These are phyloP conservation scores for Trichosporon ovoides DNA, from an alignment of 1,284 basidiomycete genomes.

Conservation along the genomic window DNA sequence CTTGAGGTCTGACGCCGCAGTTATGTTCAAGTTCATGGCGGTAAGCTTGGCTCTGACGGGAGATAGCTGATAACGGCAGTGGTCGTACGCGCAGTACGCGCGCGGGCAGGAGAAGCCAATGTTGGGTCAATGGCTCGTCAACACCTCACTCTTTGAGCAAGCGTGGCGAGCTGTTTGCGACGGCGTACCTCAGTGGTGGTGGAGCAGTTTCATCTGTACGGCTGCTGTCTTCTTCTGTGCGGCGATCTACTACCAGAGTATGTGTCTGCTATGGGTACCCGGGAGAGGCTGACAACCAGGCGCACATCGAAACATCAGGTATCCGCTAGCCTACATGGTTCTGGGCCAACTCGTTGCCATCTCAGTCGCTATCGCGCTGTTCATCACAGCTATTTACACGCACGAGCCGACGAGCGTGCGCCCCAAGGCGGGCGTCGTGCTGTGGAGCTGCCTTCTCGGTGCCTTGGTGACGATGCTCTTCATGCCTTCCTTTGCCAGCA, in stretches of 20 bases:
- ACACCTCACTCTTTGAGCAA: slow-evolving; percentile 63
- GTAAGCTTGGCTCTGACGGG: slow-evolving; percentile 39
- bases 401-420: slow-evolving; percentile 33
- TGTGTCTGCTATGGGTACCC: slow-evolving; percentile 48
- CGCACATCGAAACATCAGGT: slow-evolving; percentile 53
- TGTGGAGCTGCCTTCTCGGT: slow-evolving; percentile 54
- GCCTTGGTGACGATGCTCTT: slow-evolving; percentile 54
- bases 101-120: slow-evolving; percentile 16
- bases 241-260: slow-evolving; percentile 57
- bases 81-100: slow-evolving; percentile 57
- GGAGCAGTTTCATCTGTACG: slow-evolving; percentile 65
- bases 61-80: slow-evolving; percentile 47
- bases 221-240: slow-evolving; percentile 63
- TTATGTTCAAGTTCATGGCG: slow-evolving; percentile 51
- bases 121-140: slow-evolving; percentile 57
- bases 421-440: slow-evolving; percentile 22
- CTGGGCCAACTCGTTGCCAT: slow-evolving; percentile 70
- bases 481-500: slow-evolving; percentile 55
- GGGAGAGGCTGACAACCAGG: slow-evolving; percentile 39
- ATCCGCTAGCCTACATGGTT: slow-evolving; percentile 66
- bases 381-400: slow-evolving; percentile 57
- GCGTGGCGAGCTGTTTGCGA: slow-evolving; percentile 55
- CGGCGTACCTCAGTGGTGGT: slow-evolving; percentile 62
- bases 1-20: slow-evolving; percentile 13
- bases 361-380: slow-evolving; percentile 63